Evolutionary conservation across 768 basidiomycete species (phyloP).

Genomic region (Hypsizygus marmoreus): DNA sequence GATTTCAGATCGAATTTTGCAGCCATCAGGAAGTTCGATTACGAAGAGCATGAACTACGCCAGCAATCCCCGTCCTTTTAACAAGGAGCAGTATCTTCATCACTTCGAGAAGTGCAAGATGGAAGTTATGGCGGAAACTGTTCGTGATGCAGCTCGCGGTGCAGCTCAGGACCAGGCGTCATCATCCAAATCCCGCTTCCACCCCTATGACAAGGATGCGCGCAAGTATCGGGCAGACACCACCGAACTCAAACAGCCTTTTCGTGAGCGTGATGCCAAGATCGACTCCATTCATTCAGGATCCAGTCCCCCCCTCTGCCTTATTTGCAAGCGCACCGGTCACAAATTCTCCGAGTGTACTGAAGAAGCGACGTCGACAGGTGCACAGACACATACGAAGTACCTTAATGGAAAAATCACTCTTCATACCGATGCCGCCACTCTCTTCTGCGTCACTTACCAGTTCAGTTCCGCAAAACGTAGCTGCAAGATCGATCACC

Average conservation of each 20-base stretch:
- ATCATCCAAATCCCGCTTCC: background rate
- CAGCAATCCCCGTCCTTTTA: background rate
- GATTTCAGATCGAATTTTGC: constrained; percentile 14
- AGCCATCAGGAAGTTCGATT: constrained; percentile 15
- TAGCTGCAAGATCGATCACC: constrained; percentile 2
- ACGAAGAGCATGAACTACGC: constrained; percentile 9
- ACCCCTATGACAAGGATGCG: background rate
- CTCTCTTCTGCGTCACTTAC: constrained; percentile 9
- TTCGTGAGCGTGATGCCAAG: constrained; percentile 6
- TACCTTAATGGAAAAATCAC: constrained; percentile 9
- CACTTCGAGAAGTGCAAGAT: no score
- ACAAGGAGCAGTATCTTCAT: background rate
- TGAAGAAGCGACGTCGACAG: constrained; percentile 4
- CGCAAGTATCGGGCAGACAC: background rate
- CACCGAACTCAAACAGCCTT: constrained; percentile 11
- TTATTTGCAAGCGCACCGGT: constrained; percentile 13
- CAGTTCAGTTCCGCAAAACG: constrained; percentile 4
- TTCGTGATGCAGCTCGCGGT: no score
- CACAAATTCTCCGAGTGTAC: constrained; percentile 14
- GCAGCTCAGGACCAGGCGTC: no score
- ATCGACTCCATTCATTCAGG: background rate
- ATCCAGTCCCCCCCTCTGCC: constrained; percentile 19
- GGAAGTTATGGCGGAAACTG: no score
- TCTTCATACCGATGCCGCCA: constrained; percentile 1
- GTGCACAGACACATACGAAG: constrained; percentile 3